A percentile compares a stretch with the other conserved stretches of the same genome.
Conservation (phyloP, 345 rosid genomes). For the Physaria fendleri region DNA sequence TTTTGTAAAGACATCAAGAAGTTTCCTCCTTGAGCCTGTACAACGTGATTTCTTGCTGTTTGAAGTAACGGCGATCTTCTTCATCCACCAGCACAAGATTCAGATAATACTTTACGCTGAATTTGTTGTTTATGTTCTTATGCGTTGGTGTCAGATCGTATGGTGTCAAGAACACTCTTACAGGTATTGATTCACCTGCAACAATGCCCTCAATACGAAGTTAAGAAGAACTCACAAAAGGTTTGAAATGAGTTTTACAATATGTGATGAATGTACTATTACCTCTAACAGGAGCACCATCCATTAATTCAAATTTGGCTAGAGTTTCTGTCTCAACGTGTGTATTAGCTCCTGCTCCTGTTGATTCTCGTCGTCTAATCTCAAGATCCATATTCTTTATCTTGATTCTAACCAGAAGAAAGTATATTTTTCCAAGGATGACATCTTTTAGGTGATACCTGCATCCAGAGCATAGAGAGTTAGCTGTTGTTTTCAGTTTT, state of each 20-base stretch:
- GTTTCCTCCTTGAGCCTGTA: constrained; percentile 63
- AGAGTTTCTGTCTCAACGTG: constrained; percentile 98
- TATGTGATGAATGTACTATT: constrained; percentile 5
- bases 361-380: constrained; percentile 95
- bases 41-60: constrained; percentile 84
- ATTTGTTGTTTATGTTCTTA: constrained; percentile 93
- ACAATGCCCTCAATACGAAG: neutral
- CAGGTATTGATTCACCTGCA: constrained; percentile 94
- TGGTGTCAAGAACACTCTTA: constrained; percentile 89
- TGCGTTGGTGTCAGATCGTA: constrained; percentile 94
- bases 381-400: constrained; percentile 99
- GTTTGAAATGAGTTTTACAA: neutral
- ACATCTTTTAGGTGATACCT: constrained; percentile 97
- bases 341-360: constrained; percentile 92
- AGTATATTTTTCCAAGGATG: constrained; percentile 94
- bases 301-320: constrained; percentile 97
- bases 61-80: constrained; percentile 89
- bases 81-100: constrained; percentile 94
- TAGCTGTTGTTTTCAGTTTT: neutral
- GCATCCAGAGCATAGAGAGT: constrained; percentile 9
- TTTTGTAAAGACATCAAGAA: constrained; percentile 32
- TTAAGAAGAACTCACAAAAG: neutral
- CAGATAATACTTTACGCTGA: constrained; percentile 90
- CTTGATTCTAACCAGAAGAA: constrained; percentile 97
- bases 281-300: constrained; percentile 99